Conservation (phyloP, 495 filamentous ascomycete genomes). For the Neurospora sp. region DNA sequence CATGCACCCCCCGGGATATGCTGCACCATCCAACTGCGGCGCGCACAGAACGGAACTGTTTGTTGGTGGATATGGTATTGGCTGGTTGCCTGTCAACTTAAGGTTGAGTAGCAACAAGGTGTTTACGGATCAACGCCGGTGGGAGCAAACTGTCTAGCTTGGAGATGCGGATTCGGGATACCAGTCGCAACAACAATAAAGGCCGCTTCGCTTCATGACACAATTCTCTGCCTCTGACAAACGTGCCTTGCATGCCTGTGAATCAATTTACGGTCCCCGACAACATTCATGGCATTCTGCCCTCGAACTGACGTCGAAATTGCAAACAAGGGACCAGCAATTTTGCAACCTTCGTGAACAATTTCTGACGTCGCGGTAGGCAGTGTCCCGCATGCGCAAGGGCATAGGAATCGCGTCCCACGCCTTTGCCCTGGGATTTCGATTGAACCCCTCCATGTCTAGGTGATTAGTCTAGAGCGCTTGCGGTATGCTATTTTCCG, state of each 20-base stretch:
- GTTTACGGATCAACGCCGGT: conserved; percentile 12
- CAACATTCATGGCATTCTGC: not conserved
- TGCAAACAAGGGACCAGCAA: not conserved
- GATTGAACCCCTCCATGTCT: not conserved
- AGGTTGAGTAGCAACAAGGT: conserved; percentile 16
- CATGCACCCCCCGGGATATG: conserved; percentile 1
- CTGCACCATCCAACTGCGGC: not conserved
- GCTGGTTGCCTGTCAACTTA: conserved; percentile 19
- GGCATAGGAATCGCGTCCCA: not conserved
- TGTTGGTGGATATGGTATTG: conserved; percentile 16
- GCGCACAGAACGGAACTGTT: conserved; percentile 4
- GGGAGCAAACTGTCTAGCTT: conserved; percentile 15
- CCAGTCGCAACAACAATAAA: not conserved
- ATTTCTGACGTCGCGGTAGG: not conserved
- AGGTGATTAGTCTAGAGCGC: not conserved
- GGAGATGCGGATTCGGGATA: conserved; percentile 12
- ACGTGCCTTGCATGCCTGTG: not conserved
- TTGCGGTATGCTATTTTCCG: not conserved
- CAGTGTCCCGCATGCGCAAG: not conserved
- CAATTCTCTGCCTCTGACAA: not conserved
- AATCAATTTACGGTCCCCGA: not conserved
- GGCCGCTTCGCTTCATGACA: not conserved
- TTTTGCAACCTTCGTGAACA: not conserved
- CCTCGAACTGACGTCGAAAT: conserved; percentile 12
- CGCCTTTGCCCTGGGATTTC: not conserved